Evolutionary conservation across 768 basidiomycete genomes (phyloP), one percentile per base, ranked within the genome.

Genomic region (Boletus fagicola): DNA sequence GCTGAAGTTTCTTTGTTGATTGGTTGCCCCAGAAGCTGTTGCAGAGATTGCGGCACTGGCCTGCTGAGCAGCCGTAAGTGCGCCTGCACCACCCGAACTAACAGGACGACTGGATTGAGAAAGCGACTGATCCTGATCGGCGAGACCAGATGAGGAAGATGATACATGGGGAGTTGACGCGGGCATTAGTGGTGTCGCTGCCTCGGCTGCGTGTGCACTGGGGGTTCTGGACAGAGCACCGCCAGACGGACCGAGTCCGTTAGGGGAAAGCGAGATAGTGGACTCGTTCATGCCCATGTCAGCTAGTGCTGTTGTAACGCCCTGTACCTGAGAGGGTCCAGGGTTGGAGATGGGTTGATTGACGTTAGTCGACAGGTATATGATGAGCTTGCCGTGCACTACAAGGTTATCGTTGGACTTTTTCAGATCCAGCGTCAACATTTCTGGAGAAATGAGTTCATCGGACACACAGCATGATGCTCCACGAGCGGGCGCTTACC

Each of bases 391-490:
- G 47, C 97, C 97, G 68, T 98, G 94, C 4, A 99, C 97, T 48
- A 94, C 91, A 28, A 97, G 84, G 70, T 97, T 95, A 74, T 99
- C 97, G 65, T 96, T 97, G n/a, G 95, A 98, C 75, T 96, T 96
- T 79, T 98, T 97, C 66, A 99, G 78, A 69, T 98, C 97, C 63
- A 95, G 73, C 1, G 96, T 98, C 49, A 98, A 83, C 87, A 97
- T 97, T 79, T 98, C 97, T 94, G 51, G 20, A 11, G 18, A 58
- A 30, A 55, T 31, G 57, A 56, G 49, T 46, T 57, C 11, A 45
- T 46, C 13, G 20, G 43, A 44, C 30, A 35, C 45, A 47, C 3
- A 20, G 24, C 35, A 36, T 20, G 18, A 42, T 16, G 16, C n/a
- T 70, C 5, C 6, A 33, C 22, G 28, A 30, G 31, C 8, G 20